Percentiles rank a stretch among this genome's conserved stretches.
phyloP scores from a whole-genome alignment of 2,329 filamentous ascomycete genomes.

The Fusarium tupiense region DNA sequence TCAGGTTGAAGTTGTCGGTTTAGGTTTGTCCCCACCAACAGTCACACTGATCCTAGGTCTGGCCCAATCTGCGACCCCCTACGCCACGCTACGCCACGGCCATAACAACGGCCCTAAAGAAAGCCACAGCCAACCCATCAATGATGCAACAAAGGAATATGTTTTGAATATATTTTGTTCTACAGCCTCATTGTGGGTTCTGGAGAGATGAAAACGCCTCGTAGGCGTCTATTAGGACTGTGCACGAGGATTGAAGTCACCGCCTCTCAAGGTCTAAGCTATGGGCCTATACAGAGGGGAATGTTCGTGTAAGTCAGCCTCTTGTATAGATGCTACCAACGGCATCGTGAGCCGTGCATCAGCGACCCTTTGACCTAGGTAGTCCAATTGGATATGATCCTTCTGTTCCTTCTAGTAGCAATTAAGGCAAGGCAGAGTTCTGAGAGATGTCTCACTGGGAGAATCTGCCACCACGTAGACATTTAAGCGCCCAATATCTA shows the following conservation, averaged over 20 bases:
- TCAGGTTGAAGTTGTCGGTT: slow-evolving; percentile 32
- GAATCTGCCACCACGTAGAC: not conserved
- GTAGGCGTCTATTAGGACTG: not conserved
- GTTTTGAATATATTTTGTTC: slow-evolving; percentile 8
- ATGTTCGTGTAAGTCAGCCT: slow-evolving; percentile 9
- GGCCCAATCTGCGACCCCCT: slow-evolving; percentile 44
- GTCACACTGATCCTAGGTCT: slow-evolving; percentile 22
- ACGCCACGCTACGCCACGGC: slow-evolving; percentile 31
- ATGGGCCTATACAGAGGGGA: not conserved
- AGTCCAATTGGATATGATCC: not conserved
- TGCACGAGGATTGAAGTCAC: not conserved
- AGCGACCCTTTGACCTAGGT: not conserved
- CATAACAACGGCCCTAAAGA: slow-evolving; percentile 25
- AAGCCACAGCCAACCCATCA: slow-evolving; percentile 27
- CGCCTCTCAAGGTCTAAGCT: not conserved
- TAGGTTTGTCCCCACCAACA: slow-evolving; percentile 26
- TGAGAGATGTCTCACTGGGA: not conserved
- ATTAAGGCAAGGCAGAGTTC: slow-evolving; percentile 12
- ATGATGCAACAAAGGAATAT: slow-evolving; percentile 8
- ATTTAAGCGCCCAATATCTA: slow-evolving; percentile 16
- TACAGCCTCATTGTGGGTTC: slow-evolving; percentile 17
- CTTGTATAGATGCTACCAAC: not conserved
- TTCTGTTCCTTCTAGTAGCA: not conserved
- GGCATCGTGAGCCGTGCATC: not conserved
- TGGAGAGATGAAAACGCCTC: slow-evolving; percentile 18